A percentile compares a stretch with the other conserved stretches of the same genome.
phyloP scores from a whole-genome alignment of 495 filamentous ascomycete species.

The Amorphotheca resinae region DNA sequence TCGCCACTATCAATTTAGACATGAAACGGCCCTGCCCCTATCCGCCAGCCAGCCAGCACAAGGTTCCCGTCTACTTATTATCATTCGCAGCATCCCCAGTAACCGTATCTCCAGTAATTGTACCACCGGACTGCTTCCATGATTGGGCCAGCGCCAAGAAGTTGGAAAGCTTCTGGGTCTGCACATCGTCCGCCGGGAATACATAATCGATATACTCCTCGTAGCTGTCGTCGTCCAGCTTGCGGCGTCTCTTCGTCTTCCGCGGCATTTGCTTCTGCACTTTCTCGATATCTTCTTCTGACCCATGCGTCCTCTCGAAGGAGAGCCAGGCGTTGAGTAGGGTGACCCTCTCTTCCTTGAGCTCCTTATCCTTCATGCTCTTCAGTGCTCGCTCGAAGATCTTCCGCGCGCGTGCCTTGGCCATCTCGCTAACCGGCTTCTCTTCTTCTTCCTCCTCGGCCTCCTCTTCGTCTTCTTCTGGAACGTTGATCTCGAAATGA shows the following conservation, averaged over 20 bases:
- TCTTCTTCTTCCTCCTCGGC: conserved; percentile 46
- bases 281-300: conserved; percentile 63
- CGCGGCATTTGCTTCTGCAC: conserved; percentile 87
- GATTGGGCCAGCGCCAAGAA: conserved; percentile 72
- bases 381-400: conserved; percentile 82
- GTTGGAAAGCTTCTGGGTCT: conserved; percentile 70
- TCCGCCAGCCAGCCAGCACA: no score
- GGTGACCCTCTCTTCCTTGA: conserved; percentile 86
- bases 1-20: no score
- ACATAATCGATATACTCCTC: conserved; percentile 98
- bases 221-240: conserved; percentile 86
- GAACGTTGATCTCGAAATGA: conserved; percentile 86
- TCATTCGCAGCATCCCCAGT: no score
- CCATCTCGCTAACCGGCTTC: conserved; percentile 63
- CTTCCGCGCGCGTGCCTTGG: conserved; percentile 66
- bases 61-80: no score
- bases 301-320: conserved; percentile 79
- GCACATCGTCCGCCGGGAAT: conserved; percentile 92
- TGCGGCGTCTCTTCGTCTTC: conserved; percentile 85
- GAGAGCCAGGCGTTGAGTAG: conserved; percentile 82
- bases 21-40: no score
- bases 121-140: conserved; percentile 64
- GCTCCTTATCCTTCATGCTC: conserved; percentile 80
- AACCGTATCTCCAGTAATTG: conserved; percentile 12
- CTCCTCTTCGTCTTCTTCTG: conserved; percentile 53